These are phyloP conservation scores for Talaromyces piceae DNA, from an alignment of 2,329 filamentous ascomycete genomes.

Conservation along the genomic window DNA sequence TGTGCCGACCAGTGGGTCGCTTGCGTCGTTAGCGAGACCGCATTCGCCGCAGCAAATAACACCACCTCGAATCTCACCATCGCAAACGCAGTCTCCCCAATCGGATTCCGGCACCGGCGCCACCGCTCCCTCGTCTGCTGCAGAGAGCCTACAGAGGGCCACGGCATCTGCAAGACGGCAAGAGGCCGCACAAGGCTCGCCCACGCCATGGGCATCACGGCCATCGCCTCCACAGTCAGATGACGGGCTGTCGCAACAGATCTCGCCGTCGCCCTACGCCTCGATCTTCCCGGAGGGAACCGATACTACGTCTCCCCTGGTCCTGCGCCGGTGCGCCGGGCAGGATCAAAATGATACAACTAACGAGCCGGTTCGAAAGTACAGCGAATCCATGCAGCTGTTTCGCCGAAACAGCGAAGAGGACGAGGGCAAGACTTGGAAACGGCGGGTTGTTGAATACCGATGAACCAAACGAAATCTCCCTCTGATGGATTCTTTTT, in stretches of 20 bases:
- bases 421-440: constrained; percentile 24
- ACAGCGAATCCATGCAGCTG: constrained; percentile 24
- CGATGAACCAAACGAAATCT: constrained; percentile 11
- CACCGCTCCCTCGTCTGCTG: neutral
- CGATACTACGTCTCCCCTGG: constrained; percentile 3
- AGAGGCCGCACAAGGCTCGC: neutral
- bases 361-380: constrained; percentile 18
- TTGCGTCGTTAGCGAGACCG: constrained; percentile 10
- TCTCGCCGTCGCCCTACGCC: constrained; percentile 4
- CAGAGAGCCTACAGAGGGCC: neutral
- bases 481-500: no score
- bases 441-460: constrained; percentile 30
- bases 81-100: constrained; percentile 7
- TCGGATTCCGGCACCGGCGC: constrained; percentile 9
- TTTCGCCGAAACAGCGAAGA: constrained; percentile 24
- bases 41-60: constrained; percentile 1
- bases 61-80: neutral
- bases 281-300: constrained; percentile 8
- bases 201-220: neutral
- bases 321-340: constrained; percentile 4
- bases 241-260: neutral
- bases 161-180: neutral
- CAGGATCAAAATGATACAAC: neutral
- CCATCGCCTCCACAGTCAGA: neutral
- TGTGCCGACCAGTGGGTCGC: constrained; percentile 11